Evolutionary conservation across 495 filamentous ascomycete species (phyloP), one percentile per base, ranked within the genome.

Genomic region (Echria macrotheca): DNA sequence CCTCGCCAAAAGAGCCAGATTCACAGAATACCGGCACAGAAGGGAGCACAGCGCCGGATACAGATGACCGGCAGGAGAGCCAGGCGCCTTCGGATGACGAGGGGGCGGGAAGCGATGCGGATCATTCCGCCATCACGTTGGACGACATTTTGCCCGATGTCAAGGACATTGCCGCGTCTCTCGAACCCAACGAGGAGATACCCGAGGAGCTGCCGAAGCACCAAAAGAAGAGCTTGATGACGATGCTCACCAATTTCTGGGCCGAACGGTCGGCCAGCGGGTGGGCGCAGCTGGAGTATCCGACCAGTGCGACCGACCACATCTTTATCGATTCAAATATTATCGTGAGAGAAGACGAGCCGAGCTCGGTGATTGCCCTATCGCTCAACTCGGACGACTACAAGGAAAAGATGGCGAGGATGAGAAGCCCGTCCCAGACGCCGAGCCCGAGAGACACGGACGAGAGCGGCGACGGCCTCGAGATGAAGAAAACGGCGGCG

Each of bases 271-370:
- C 93, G 17, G 89, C 94, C 32, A 96, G 88, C 68, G 90, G 91
- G 36, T 99, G 94, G 94, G 74, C 86, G n/a, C 80, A 84, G 21
- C 75, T 99, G 19, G 94, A 97, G 18, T 99, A 97, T 59, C 94
- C 94, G 9, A 75, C 96, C 49, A 86, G 82, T 56, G 77, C 85
- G 11, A 84, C 80, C 33, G 94, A 97, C 64, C 93, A 99, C 63
- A 87, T 97, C 36, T 97, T 96, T 62, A 87, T 87, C 22, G 94
- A 99, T 68, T 94, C 89, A n/a, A 88, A 97, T 67, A 86, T 99
- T 44, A 93, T 99, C 47, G 88, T 99, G 46, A 83, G 90, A 9
- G 93, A 99, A 60, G 93, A 97, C 63, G 93, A 99, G 65, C 94
- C 93, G 2, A 96, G 90, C 66, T 97, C 93, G 4, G 72, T 99